Percentiles rank a stretch among this genome's conserved stretches.
These are phyloP conservation scores for Erythrobasidium yunnanense DNA, from an alignment of 768 basidiomycete genomes.

Conservation along the genomic window DNA sequence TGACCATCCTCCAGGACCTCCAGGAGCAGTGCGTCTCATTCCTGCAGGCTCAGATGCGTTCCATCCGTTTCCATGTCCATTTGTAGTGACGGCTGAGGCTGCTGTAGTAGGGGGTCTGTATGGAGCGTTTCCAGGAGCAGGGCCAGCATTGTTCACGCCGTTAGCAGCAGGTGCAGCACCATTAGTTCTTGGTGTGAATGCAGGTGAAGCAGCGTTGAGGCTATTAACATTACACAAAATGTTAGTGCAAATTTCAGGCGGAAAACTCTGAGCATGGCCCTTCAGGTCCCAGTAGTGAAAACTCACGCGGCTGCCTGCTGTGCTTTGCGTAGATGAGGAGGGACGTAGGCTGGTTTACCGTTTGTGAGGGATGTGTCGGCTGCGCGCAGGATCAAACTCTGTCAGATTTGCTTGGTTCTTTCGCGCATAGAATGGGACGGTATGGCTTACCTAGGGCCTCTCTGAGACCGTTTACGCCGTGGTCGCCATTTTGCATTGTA, in stretches of 20 bases:
- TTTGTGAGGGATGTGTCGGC: neutral
- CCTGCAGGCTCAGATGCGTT: conserved; percentile 18
- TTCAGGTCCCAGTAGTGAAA: no score
- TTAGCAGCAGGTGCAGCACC: neutral
- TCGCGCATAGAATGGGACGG: no score
- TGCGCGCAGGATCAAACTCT: neutral
- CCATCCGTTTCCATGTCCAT: conserved; percentile 9
- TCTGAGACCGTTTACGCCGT: conserved; percentile 20
- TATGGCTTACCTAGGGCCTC: conserved; percentile 6
- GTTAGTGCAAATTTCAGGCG: no score
- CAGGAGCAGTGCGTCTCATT: conserved; percentile 7
- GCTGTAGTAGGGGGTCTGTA: neutral
- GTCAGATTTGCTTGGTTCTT: no score
- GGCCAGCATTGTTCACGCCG: neutral
- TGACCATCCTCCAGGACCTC: conserved; percentile 7
- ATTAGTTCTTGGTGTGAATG: neutral
- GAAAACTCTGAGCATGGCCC: no score
- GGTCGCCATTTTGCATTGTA: conserved; percentile 25
- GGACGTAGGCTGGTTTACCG: conserved; percentile 15
- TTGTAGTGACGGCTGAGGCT: neutral
- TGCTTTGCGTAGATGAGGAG: conserved; percentile 18
- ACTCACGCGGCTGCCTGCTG: conserved; percentile 15
- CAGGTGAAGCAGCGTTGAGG: conserved; percentile 4
- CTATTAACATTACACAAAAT: no score
- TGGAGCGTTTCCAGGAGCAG: conserved; percentile 3